Evolutionary conservation across 2,329 filamentous ascomycete species (phyloP), one percentile per base, ranked within the genome.

Genomic region (Mycocentrospora acerina): DNA sequence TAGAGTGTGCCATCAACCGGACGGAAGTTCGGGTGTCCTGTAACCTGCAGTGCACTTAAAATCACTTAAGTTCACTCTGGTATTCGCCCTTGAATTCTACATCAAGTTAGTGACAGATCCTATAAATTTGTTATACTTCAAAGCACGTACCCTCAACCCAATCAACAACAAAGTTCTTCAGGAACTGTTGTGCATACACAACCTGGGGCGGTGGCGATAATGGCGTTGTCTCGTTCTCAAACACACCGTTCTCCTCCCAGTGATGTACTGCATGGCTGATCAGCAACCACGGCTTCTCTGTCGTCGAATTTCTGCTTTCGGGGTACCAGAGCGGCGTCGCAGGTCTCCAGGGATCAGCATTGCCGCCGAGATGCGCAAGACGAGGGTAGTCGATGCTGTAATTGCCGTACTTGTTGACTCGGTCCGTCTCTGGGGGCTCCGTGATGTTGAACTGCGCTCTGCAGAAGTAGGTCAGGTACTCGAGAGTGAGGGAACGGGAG

Each of bases 201-300:
- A 89, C 75, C 3, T 80, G 68, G 1, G 66, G 57, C 0, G 83
- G 83, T 1, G 84, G 83, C 22, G 88, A 57, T 1, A 68, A 66
- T 2, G 72, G 49, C 5, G 73, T 78, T 0, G 82, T 83, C 60
- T 86, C 74, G 40, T 83, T 83, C 1, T 71, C 64, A 33, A 83
- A 80, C n/a, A 86, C 53, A 1, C 82, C 82, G 48, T 85, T 84
- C 68, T 85, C 83, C 51, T 88, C 85, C 84, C 86, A 93, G 60
- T 91, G 87, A 64, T 94, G 88, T 14, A 90, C 86, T 0, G 80
- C 86, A n/a, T 78, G 77, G 3, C 75, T 70, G 30, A 94, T 88
- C 30, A 91, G 60, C n/a, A 88, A 74, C 47, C 84, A 86, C 0
- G 88, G 88, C 69, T 90, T 78, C 32, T 74, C 76, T 0, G 71